Evolutionary conservation across 176 grass and related monocot species (phyloP).

Genomic region (Coix lacrymajobi): DNA sequence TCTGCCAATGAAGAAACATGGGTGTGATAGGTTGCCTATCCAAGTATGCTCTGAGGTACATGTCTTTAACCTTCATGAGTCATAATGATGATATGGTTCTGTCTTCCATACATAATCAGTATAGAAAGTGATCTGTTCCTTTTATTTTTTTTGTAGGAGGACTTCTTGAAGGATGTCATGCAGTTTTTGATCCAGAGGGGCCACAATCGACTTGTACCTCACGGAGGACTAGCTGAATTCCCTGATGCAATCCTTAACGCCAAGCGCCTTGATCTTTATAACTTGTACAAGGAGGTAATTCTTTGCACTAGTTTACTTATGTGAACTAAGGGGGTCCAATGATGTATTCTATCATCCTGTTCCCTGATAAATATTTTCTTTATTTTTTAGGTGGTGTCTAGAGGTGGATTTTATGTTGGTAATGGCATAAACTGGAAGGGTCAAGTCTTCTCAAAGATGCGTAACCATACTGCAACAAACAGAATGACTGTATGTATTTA

Average conservation of each 20-base stretch:
- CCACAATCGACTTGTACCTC: slow-evolving; percentile 83
- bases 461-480: slow-evolving; percentile 75
- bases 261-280: slow-evolving; percentile 94
- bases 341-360: neutral
- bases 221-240: slow-evolving; percentile 90
- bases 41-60: slow-evolving; percentile 81
- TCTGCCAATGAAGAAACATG: slow-evolving; percentile 95
- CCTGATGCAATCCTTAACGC: slow-evolving; percentile 95
- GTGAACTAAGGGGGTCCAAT: neutral
- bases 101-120: neutral
- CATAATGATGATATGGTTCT: slow-evolving; percentile 12
- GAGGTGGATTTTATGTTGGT: slow-evolving; percentile 95
- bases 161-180: slow-evolving; percentile 95
- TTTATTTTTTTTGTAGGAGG: slow-evolving; percentile 48
- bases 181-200: slow-evolving; percentile 86
- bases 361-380: slow-evolving; percentile 10
- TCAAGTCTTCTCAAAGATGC: slow-evolving; percentile 97
- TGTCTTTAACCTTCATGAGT: slow-evolving; percentile 6
- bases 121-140: slow-evolving; percentile 9
- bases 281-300: slow-evolving; percentile 94
- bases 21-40: slow-evolving; percentile 72
- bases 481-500: slow-evolving; percentile 76
- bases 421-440: slow-evolving; percentile 99
- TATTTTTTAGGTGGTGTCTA: slow-evolving; percentile 75
- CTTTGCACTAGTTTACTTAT: slow-evolving; percentile 9